These are phyloP conservation scores for Sporothrix brunneoviolacea DNA, from an alignment of 2,329 filamentous ascomycete species.

Conservation along the genomic window DNA sequence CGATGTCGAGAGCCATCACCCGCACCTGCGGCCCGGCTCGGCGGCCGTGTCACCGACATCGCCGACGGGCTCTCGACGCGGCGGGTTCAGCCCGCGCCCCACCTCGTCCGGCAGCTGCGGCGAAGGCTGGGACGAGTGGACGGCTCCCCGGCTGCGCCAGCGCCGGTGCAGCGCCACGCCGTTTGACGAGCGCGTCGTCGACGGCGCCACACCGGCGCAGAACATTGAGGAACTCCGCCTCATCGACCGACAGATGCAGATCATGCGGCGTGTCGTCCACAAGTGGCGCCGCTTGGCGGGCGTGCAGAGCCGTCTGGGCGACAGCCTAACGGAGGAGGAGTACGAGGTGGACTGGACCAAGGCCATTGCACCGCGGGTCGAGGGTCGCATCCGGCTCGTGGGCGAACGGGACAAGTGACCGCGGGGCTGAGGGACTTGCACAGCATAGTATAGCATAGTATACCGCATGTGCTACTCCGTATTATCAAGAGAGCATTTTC, in stretches of 20 bases:
- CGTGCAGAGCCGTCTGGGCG: constrained; percentile 46
- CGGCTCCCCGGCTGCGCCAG: constrained; percentile 30
- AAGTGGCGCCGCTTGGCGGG: constrained; percentile 69
- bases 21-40: constrained; percentile 34
- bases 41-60: background rate
- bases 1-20: constrained; percentile 48
- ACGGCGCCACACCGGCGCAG: constrained; percentile 28
- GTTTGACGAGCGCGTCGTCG: constrained; percentile 40
- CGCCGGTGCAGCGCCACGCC: constrained; percentile 28
- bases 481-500: too few species aligned
- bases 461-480: too few species aligned
- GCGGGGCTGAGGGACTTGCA: too few species aligned
- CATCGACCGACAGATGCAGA: constrained; percentile 42
- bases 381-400: constrained; percentile 63
- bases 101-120: background rate
- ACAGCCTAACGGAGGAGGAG: constrained; percentile 52
- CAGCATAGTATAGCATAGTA: too few species aligned
- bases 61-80: too few species aligned
- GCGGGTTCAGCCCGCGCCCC: background rate
- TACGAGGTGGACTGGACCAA: constrained; percentile 68
- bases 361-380: constrained; percentile 69
- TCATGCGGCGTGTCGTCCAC: constrained; percentile 61
- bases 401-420: background rate
- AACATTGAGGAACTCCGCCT: constrained; percentile 36
- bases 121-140: constrained; percentile 32